Conservation (phyloP, 2,329 filamentous ascomycete species). For the Fusarium bactridioides region DNA sequence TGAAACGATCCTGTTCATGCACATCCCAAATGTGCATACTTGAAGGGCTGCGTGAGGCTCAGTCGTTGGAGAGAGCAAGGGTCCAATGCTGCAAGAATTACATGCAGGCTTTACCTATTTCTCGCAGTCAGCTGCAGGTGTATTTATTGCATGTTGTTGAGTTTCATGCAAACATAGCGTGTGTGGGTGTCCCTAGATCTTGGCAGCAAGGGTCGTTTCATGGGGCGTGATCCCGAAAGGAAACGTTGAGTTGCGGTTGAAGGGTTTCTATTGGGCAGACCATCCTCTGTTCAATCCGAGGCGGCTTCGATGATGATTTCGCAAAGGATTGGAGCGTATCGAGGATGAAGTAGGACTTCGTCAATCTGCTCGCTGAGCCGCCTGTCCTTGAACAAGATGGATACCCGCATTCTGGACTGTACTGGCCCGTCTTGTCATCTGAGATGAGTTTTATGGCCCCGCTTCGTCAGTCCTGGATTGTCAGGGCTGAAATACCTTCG, state of each 20-base stretch:
- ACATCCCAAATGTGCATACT: slow-evolving; percentile 4
- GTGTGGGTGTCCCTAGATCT: slow-evolving; percentile 31
- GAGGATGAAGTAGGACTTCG: slow-evolving; percentile 1
- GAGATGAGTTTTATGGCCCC: background rate
- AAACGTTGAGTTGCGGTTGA: background rate
- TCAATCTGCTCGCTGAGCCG: slow-evolving; percentile 4
- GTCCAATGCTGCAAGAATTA: background rate
- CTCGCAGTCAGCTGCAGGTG: background rate
- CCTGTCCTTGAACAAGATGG: slow-evolving; percentile 3
- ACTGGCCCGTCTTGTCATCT: background rate
- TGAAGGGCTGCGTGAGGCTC: slow-evolving; percentile 11
- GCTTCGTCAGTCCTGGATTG: slow-evolving; percentile 25
- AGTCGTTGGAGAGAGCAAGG: slow-evolving; percentile 1
- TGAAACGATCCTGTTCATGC: slow-evolving; percentile 4
- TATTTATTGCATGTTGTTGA: slow-evolving; percentile 5
- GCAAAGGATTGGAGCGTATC: slow-evolving; percentile 5
- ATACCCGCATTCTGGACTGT: background rate
- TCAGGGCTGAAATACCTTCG: slow-evolving; percentile 25
- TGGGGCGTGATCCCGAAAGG: slow-evolving; percentile 1
- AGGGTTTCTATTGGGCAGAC: slow-evolving; percentile 27
- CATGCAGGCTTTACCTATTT: background rate
- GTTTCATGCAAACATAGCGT: background rate
- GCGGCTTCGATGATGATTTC: slow-evolving; percentile 26
- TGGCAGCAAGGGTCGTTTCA: slow-evolving; percentile 21
- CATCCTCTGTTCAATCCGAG: slow-evolving; percentile 11